A percentile compares a stretch with the other conserved stretches of the same genome.
Conservation (phyloP, 495 filamentous ascomycete genomes). For the Thozetella sp. region DNA sequence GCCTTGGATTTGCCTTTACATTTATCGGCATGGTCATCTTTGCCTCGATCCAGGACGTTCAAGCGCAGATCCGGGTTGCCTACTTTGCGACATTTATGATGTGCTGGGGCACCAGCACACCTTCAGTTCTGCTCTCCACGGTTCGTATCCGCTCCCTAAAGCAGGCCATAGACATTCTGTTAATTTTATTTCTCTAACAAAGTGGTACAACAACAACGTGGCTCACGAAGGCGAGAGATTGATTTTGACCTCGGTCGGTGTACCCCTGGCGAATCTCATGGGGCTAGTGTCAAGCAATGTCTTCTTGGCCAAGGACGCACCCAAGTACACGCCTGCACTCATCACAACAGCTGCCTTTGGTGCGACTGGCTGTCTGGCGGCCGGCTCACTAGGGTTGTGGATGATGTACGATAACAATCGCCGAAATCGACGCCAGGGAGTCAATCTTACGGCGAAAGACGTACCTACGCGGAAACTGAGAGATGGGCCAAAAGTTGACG, state of each 20-base stretch:
- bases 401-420: constrained; percentile 73
- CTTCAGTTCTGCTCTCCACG: constrained; percentile 56
- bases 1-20: constrained; percentile 70
- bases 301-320: constrained; percentile 70
- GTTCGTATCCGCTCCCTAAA: no score
- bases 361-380: constrained; percentile 58
- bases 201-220: constrained; percentile 81
- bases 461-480: constrained; percentile 68
- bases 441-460: constrained; percentile 64
- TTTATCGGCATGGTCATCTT: constrained; percentile 78
- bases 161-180: no score
- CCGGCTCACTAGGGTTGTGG: constrained; percentile 58
- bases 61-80: constrained; percentile 58
- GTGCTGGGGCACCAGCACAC: constrained; percentile 67
- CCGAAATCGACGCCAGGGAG: constrained; percentile 61
- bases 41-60: constrained; percentile 63
- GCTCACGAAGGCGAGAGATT: constrained; percentile 74
- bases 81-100: constrained; percentile 85
- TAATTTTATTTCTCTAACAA: no score
- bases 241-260: constrained; percentile 69
- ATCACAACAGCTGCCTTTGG: constrained; percentile 76
- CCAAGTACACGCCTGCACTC: constrained; percentile 74
- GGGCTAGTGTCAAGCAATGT: constrained; percentile 73
- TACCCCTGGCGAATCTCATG: constrained; percentile 81
- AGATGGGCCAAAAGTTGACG: constrained; percentile 64